Percentiles rank a stretch among this genome's conserved stretches.
Evolutionary conservation across 306 rosid species (phyloP).

Genomic region (Spatholobus suberectus): DNA sequence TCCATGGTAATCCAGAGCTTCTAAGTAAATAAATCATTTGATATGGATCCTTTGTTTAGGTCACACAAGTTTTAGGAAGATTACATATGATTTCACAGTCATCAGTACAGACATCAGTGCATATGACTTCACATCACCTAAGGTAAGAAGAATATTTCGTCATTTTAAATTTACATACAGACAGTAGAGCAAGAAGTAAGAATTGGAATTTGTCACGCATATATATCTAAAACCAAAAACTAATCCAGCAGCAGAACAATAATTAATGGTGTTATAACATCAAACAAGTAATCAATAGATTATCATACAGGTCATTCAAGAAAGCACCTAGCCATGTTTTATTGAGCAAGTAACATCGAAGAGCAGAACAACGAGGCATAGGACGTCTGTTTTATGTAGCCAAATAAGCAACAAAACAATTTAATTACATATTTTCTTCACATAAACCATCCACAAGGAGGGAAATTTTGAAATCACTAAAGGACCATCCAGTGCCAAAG

Average conservation of each 20-base stretch:
- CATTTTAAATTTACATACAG: background rate
- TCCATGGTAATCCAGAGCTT: background rate
- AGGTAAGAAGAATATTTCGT: background rate
- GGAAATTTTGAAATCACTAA: slow-evolving; percentile 26
- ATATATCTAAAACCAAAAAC: background rate
- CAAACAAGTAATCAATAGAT: background rate
- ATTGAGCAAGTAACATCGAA: slow-evolving; percentile 37
- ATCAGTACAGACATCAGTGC: background rate
- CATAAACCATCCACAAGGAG: slow-evolving; percentile 1
- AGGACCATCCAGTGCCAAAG: slow-evolving; percentile 8
- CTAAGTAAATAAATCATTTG: background rate
- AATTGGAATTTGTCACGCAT: background rate
- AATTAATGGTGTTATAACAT: background rate
- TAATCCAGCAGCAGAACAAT: background rate
- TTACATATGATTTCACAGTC: too few species aligned
- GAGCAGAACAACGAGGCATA: slow-evolving; percentile 10
- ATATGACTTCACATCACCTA: background rate
- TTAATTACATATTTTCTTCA: slow-evolving; percentile 19
- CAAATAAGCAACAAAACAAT: background rate
- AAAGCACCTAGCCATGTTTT: slow-evolving; percentile 21
- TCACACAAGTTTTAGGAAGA: background rate
- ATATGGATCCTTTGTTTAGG: background rate
- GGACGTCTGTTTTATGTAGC: slow-evolving; percentile 26
- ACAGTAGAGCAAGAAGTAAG: background rate
- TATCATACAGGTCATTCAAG: slow-evolving; percentile 2